Evolutionary conservation across 225 moss, liverwort and hornwort species (phyloP).

Genomic region (Antitrichia curtipendula): DNA sequence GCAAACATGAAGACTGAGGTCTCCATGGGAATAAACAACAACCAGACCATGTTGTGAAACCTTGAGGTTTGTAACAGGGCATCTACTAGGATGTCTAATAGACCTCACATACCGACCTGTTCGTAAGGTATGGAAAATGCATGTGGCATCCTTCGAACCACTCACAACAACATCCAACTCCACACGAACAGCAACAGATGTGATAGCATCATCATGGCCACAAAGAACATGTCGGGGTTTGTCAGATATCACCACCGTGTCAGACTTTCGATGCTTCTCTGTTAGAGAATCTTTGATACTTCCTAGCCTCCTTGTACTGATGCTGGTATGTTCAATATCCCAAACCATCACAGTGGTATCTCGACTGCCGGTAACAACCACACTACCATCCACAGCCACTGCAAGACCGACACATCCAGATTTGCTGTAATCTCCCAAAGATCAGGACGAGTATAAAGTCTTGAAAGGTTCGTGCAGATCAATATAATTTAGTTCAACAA

Average conservation of each 20-base stretch:
- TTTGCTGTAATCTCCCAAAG: not conserved
- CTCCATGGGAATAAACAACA: constrained; percentile 62
- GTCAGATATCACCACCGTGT: constrained; percentile 61
- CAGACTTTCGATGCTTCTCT: constrained; percentile 49
- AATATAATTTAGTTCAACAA: not conserved
- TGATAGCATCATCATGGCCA: constrained; percentile 75
- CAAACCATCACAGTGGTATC: constrained; percentile 84
- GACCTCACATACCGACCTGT: constrained; percentile 60
- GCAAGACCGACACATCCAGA: constrained; percentile 12
- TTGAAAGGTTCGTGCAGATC: not conserved
- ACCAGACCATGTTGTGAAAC: constrained; percentile 64
- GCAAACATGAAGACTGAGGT: constrained; percentile 55
- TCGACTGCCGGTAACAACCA: constrained; percentile 71
- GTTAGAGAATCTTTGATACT: constrained; percentile 37
- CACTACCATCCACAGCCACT: constrained; percentile 75
- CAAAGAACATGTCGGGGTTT: constrained; percentile 78
- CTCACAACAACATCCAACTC: constrained; percentile 73
- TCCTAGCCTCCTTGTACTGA: constrained; percentile 15
- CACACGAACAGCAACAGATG: constrained; percentile 56
- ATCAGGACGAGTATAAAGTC: not conserved
- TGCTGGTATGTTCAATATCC: constrained; percentile 61
- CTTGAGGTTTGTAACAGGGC: constrained; percentile 44
- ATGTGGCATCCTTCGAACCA: constrained; percentile 67
- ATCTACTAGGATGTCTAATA: constrained; percentile 46
- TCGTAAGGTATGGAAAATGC: constrained; percentile 61